These are phyloP conservation scores for Trypanosoma lewisi DNA, from an alignment of 208 protist genomes.

Conservation along the genomic window DNA sequence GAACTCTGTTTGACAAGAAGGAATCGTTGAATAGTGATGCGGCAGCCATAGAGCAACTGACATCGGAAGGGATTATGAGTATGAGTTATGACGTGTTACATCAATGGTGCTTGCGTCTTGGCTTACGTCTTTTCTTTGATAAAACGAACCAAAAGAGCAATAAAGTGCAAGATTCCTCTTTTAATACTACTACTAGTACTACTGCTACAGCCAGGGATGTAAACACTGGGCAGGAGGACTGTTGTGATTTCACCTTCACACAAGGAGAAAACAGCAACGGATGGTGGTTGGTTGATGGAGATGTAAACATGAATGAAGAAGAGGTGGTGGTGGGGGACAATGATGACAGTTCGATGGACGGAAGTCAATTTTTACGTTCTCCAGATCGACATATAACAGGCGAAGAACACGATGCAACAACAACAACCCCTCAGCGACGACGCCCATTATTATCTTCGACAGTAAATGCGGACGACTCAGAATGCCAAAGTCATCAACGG, in stretches of 20 bases:
- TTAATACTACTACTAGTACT: not conserved
- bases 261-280: constrained; percentile 25
- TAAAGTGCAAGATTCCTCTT: not conserved
- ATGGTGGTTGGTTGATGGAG: constrained; percentile 14
- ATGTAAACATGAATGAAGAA: not conserved
- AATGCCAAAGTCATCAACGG: constrained; percentile 13
- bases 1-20: not conserved
- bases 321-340: too few relatives aligned
- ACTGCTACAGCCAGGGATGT: not conserved
- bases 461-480: constrained; percentile 6
- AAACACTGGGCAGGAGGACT: not conserved
- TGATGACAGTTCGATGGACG: not conserved
- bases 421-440: too few relatives aligned
- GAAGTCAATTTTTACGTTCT: not conserved
- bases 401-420: not conserved
- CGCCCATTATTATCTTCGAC: not conserved
- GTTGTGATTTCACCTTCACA: not conserved
- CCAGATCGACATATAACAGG: not conserved
- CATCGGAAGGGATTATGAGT: constrained; percentile 2
- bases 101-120: constrained; percentile 20
- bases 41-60: not conserved
- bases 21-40: not conserved
- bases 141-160: not conserved
- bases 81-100: constrained; percentile 12
- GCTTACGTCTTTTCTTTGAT: constrained; percentile 3